A percentile compares a stretch with the other conserved stretches of the same genome.
Evolutionary conservation across 2,329 filamentous ascomycete species (phyloP).

Genomic region (Emericellopsis atlantica): DNA sequence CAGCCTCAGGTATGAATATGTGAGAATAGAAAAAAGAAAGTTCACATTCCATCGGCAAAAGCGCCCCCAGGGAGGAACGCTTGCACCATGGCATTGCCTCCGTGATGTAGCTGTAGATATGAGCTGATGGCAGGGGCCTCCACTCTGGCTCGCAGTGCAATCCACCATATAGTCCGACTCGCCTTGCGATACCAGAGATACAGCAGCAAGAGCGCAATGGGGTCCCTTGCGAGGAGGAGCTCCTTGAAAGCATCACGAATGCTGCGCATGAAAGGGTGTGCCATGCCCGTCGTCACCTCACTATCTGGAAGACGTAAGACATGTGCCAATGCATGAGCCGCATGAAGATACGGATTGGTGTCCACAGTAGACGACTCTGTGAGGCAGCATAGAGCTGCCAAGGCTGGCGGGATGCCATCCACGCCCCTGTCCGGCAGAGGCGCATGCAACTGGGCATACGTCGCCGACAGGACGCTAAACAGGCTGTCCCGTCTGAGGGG

Average conservation of each 20-base stretch:
- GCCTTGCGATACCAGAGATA: conserved; percentile 29
- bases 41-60: too few relatives aligned
- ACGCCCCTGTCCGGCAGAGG: conserved; percentile 16
- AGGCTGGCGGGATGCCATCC: conserved; percentile 9
- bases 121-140: conserved; percentile 26
- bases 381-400: conserved; percentile 13
- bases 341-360: conserved; percentile 22
- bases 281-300: conserved; percentile 14
- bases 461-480: conserved; percentile 17
- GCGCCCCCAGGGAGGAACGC: too few relatives aligned
- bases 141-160: conserved; percentile 24
- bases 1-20: too few relatives aligned
- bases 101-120: conserved; percentile 20
- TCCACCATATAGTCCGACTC: conserved; percentile 27
- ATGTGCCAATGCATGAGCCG: conserved; percentile 21
- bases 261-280: conserved; percentile 18
- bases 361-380: conserved; percentile 16
- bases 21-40: too few relatives aligned
- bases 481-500: conserved; percentile 21
- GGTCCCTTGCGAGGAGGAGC: conserved; percentile 18
- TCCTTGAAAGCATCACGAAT: conserved; percentile 19
- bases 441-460: conserved; percentile 21
- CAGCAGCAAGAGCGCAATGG: conserved; percentile 23
- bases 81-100: conserved; percentile 12
- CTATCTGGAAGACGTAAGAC: conserved; percentile 15